Evolutionary conservation across 148 eudicot species (phyloP), one percentile per base, ranked within the genome.

Genomic region (Cornus controversa): DNA sequence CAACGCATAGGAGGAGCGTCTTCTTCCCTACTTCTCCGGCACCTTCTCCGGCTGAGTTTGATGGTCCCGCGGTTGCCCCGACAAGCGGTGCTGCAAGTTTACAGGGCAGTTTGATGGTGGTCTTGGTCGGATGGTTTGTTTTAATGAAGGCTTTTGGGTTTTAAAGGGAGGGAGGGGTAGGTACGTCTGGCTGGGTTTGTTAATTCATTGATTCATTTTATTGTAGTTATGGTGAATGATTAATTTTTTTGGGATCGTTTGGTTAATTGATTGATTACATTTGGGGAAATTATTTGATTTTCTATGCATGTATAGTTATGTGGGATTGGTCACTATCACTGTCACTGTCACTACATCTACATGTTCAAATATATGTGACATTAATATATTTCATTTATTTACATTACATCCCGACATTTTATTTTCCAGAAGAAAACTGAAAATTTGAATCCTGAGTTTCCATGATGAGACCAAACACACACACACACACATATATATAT

Each of bases 31-130:
- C 68, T 50, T 77, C 91, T n/a, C 91, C 92, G 29, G 86, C 90
- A 10, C 83, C 84, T 11, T 72, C 92, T 18, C 95, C 91, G 14
- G 78, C 75, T 2, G 81, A 70, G 63, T 22, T 67, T 16, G 85
- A 82, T 8, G 77, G 79, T 42, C 87, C 88, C 0, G 88, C 92
- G 1, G 73, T 82, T 1, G 89, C 94, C 37, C 94, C 91, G 1
- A 72, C 95, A 10, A 91, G 87, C 70, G 73, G 81, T 14, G 88
- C 81, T 64, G 20, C 75, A 22, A 71, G 74, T 15, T 71, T 77
- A 34, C 71, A 72, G 54, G 80, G 73, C 8, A 76, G 87, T 15
- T 47, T 79, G 10, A 22, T 80, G 73, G 75, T 77, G 71, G 80
- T 42, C 62, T 63, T 85, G 72, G 86, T 20, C 80, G 58, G 79